Conservation (phyloP, 2,329 filamentous ascomycete species). For the Apiospora sp. region DNA sequence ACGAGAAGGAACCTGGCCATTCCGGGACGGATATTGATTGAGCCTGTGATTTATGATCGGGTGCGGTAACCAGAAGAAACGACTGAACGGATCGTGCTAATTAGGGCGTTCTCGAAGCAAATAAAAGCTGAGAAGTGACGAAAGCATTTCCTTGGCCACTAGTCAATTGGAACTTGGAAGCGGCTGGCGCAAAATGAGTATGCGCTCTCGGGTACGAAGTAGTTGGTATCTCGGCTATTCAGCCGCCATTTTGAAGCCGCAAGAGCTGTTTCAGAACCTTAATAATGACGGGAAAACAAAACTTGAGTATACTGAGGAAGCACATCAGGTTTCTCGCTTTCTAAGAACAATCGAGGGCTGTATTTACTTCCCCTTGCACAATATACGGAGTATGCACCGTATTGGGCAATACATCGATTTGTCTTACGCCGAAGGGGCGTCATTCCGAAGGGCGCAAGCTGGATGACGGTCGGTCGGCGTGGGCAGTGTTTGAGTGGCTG, state of each 20-base stretch:
- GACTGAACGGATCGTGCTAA: not conserved
- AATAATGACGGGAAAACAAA: not conserved
- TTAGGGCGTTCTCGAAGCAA: slow-evolving; percentile 13
- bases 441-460: not conserved
- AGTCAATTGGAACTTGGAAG: not conserved
- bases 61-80: slow-evolving; percentile 2
- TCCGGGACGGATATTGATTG: not conserved
- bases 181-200: not conserved
- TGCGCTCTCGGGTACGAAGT: not conserved
- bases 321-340: not conserved
- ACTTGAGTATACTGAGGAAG: not conserved
- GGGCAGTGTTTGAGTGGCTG: slow-evolving; percentile 10
- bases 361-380: not conserved
- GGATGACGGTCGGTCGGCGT: slow-evolving; percentile 7
- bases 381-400: not conserved
- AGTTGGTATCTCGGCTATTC: slow-evolving; percentile 5
- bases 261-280: not conserved
- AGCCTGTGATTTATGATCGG: slow-evolving; percentile 8
- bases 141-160: not conserved
- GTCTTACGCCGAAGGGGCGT: not conserved
- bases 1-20: not conserved
- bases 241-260: not conserved
- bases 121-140: slow-evolving; percentile 19
- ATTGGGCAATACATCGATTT: not conserved
- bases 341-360: not conserved